Evolutionary conservation across 345 rosid genomes (phyloP), one percentile per base, ranked within the genome.

Genomic region (Litchi chinensis): DNA sequence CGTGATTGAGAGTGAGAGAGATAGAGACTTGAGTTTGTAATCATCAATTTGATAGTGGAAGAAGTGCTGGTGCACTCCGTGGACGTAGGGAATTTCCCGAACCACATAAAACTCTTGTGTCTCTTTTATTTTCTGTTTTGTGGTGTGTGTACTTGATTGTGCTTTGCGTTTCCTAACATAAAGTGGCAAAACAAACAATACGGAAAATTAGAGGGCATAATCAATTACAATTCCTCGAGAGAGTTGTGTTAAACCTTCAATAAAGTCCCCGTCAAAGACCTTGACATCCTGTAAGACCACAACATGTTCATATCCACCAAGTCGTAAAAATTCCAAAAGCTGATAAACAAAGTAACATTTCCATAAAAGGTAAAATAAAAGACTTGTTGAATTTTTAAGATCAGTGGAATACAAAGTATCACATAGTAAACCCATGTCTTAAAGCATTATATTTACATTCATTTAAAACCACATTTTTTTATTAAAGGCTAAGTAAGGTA

Each of bases 301-400:
- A 70, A 95, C 79, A 85, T 93, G 79, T 79, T 90, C 89, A 82
- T 93, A 93, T 80, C 98, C 99, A 78, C 97, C 28, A 26, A 26
- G 28, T 26, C 28, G 28, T 26, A 83, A 66, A 60, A n/a, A 81
- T 69, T 77, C 68, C 84, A 71, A 78, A n/a, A 65, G 73, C 65
- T 68, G 5, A 56, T 48, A 37, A 41, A 9, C 3, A 22, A 50
- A 68, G 22, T 21, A 73, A 81, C 28, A 5, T 44, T 74, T 81
- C 54, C 24, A 9, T 69, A 75, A 10, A 66, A 60, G 28, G 21
- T 68, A 67, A 0, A 24, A 24, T 1, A 26, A 5, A 39, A 32
- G 11, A 73, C 15, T 15, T 2, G 37, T 13, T 59, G 54, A 8
- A 60, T 41, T 18, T 18, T 41, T 4, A 69, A 22, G 26, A 41